phyloP scores from a whole-genome alignment of 2,329 filamentous ascomycete species.

The Aphanocladium album region DNA sequence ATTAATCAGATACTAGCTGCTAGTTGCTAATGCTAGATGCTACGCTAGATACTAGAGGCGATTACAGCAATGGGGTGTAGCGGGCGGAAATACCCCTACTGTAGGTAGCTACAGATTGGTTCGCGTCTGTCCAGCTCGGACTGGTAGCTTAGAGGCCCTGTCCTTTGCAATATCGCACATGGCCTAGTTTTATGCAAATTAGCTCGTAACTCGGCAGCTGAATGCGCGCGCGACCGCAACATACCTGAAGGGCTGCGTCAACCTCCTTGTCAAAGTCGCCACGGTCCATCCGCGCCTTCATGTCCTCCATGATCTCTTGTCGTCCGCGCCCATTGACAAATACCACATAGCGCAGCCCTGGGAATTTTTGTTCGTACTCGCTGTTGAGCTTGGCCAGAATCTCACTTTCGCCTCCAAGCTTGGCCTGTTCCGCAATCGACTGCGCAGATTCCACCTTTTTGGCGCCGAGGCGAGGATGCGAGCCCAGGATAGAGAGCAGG shows the following conservation, averaged over 20 bases:
- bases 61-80: too few relatives aligned
- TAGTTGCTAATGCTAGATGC: too few relatives aligned
- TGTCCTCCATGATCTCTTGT: slow-evolving; percentile 73
- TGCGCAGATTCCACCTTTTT: slow-evolving; percentile 77
- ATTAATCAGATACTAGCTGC: too few relatives aligned
- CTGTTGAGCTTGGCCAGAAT: slow-evolving; percentile 64
- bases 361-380: slow-evolving; percentile 76
- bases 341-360: slow-evolving; percentile 80
- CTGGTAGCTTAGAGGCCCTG: slow-evolving; percentile 59
- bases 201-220: slow-evolving; percentile 17
- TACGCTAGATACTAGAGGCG: background rate
- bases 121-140: background rate
- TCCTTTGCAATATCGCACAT: slow-evolving; percentile 91
- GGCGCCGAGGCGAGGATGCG: slow-evolving; percentile 79
- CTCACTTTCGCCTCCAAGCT: slow-evolving; percentile 57
- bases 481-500: slow-evolving; percentile 68
- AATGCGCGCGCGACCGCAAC: slow-evolving; percentile 18
- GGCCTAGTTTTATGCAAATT: slow-evolving; percentile 52
- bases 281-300: slow-evolving; percentile 66
- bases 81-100: too few relatives aligned
- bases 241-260: slow-evolving; percentile 67
- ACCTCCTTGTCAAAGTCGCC: slow-evolving; percentile 65
- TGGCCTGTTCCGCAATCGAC: slow-evolving; percentile 76
- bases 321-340: slow-evolving; percentile 82
- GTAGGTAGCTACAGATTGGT: background rate